Evolutionary conservation across 257 asterid genomes (phyloP).

Genomic region (Euphrasia confusa): DNA sequence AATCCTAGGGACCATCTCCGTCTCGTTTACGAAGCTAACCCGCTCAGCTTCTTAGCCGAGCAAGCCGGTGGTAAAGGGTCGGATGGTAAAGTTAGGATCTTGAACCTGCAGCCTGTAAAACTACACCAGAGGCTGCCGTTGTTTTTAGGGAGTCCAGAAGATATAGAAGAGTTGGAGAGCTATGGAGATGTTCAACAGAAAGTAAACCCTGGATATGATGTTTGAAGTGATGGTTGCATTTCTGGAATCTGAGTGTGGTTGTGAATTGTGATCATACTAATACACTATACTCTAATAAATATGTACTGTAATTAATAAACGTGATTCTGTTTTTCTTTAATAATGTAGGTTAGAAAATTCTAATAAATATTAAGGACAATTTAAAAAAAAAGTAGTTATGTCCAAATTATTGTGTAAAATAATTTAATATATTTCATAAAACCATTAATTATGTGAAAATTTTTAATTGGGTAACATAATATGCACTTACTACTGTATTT

Average conservation of each 20-base stretch:
- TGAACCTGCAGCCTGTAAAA: slow-evolving; percentile 79
- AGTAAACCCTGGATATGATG: slow-evolving; percentile 90
- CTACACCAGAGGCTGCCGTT: slow-evolving; percentile 84
- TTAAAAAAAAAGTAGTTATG: too few species aligned
- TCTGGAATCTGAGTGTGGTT: not conserved
- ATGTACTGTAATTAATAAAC: too few species aligned
- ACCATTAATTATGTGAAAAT: too few species aligned
- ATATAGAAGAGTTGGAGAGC: slow-evolving; percentile 72
- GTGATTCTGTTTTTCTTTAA: too few species aligned
- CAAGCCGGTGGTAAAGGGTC: slow-evolving; percentile 91
- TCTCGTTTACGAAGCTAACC: slow-evolving; percentile 93
- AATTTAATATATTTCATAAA: too few species aligned
- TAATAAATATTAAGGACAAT: too few species aligned
- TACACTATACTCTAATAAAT: too few species aligned
- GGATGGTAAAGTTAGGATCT: slow-evolving; percentile 67
- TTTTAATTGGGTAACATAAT: too few species aligned
- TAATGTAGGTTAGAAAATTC: too few species aligned
- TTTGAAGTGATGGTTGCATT: slow-evolving; percentile 26
- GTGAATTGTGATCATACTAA: too few species aligned
- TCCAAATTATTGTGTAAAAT: too few species aligned
- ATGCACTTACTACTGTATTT: too few species aligned
- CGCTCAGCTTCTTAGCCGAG: slow-evolving; percentile 79
- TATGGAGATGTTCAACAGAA: slow-evolving; percentile 88
- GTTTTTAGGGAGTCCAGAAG: slow-evolving; percentile 85
- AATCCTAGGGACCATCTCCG: slow-evolving; percentile 97